Evolutionary conservation across 2,329 filamentous ascomycete species (phyloP).

Genomic region (Aspergillus brunneoviolaceus): DNA sequence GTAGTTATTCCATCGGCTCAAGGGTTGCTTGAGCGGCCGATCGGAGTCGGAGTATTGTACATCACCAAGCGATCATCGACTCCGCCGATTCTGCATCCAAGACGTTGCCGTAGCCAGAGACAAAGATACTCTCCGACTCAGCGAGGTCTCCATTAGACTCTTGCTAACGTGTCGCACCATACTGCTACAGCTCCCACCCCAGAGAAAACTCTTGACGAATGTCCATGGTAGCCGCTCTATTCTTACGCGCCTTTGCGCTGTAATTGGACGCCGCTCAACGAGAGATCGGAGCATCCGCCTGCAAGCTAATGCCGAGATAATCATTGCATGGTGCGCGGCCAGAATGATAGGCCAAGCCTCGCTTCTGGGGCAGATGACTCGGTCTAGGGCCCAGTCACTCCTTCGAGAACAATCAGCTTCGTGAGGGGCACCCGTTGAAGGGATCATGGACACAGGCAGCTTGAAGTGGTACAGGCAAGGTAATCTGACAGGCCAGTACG

Average conservation of each 20-base stretch:
- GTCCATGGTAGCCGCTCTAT: neutral
- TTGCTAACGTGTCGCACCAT: constrained; percentile 1
- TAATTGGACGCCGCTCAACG: constrained; percentile 13
- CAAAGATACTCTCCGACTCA: neutral
- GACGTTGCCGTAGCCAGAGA: neutral
- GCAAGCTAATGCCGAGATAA: constrained; percentile 22
- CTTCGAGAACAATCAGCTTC: constrained; percentile 16
- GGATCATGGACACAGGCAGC: constrained; percentile 7
- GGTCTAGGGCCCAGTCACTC: constrained; percentile 13
- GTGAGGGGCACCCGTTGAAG: constrained; percentile 4
- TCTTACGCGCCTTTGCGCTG: neutral
- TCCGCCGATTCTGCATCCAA: neutral
- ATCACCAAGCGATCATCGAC: neutral
- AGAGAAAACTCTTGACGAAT: neutral
- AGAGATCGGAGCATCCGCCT: constrained; percentile 16
- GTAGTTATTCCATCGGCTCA: neutral
- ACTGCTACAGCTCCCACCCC: neutral
- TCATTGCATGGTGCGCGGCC: constrained; percentile 21
- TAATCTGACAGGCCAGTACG: constrained; percentile 10
- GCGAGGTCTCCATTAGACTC: neutral
- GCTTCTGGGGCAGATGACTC: constrained; percentile 21
- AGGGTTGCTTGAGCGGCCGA: neutral
- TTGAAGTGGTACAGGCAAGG: constrained; percentile 7
- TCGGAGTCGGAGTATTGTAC: neutral
- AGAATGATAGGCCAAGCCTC: constrained; percentile 15